Base-by-base conservation (phyloP, 2,329 filamentous ascomycete species). In the Zelopaecilomyces penicillatus region DNA sequence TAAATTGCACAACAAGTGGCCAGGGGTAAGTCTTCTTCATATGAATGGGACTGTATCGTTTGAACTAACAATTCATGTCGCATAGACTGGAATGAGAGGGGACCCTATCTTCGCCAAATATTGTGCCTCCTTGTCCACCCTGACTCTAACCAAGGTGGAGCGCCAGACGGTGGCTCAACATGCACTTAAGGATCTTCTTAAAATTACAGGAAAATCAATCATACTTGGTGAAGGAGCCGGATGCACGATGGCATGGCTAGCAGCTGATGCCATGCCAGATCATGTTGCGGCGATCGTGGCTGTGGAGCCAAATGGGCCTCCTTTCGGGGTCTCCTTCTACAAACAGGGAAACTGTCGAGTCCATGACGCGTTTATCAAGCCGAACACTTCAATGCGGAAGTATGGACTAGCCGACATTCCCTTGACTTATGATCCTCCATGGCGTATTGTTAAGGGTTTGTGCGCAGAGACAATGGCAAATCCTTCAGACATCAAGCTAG, bases 261-360 rank as follows among this genome's bases (percentile, higher is more conserved):
- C 71, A 6, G 71, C 69, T 2, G 76, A 82, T 50, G 57, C 60
- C 3, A 56, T 66, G 4, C 75, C 76, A 0, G 51, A 67, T 0
- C 58, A 72, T 0, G 69, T 79, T 2, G 66, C 66, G 19, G 69
- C 61, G 1, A 66, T 78, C 19, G 57, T 81, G 2, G 64, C 68
- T 1, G 49, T 81, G 9, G 77, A 80, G 52, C 76, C 76, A 0
- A 56, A 62, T 4, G 76, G 76, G 0, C 75, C 76, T 1, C 75
- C 74, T 0, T 77, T 73, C 51, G 63, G 60, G 8, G 52, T 42
- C 1, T 49, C 52, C 2, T 41, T 43, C 8, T 32, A 43, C 0
- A 49, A 41, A 6, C 32, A 5, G 27, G 33, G 10, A 7, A 42
- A 5, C 2, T 27, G 28, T 9, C 51, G 52, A 4, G 30, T 33